Conservation (phyloP, 768 basidiomycete genomes). For the Suillus placidus region DNA sequence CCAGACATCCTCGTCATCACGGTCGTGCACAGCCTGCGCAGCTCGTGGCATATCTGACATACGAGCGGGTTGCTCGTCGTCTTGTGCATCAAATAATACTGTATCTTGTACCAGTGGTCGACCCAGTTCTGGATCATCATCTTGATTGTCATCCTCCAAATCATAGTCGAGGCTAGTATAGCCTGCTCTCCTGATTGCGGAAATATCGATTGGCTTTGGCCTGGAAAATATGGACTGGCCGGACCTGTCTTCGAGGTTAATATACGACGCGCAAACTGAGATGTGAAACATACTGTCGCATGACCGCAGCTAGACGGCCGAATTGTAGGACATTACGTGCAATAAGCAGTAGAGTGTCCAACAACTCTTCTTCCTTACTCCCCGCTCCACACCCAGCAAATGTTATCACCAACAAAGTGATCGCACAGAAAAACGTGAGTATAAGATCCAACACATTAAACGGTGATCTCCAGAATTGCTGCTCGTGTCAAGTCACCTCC, state of each 20-base stretch:
- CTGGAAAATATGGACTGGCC: conserved; percentile 88
- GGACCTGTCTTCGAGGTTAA: conserved; percentile 50
- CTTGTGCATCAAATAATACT: conserved; percentile 65
- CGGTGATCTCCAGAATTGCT: conserved; percentile 98
- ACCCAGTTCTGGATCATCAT: conserved; percentile 50
- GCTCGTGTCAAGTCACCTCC: conserved; percentile 6
- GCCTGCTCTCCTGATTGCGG: conserved; percentile 65
- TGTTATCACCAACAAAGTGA: conserved; percentile 87
- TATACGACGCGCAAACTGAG: conserved; percentile 4
- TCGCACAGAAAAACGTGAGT: conserved; percentile 84
- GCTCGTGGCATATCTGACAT: conserved; percentile 64
- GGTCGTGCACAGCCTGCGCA: conserved; percentile 52
- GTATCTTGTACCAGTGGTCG: conserved; percentile 61
- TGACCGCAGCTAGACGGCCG: conserved; percentile 86
- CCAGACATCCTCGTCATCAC: conserved; percentile 74
- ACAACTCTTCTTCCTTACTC: conserved; percentile 90
- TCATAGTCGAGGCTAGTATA: conserved; percentile 69
- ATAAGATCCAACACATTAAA: conserved; percentile 90
- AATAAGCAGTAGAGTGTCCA: conserved; percentile 91
- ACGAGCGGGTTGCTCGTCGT: conserved; percentile 30
- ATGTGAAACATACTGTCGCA: conserved; percentile 76
- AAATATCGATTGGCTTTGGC: conserved; percentile 85
- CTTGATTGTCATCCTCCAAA: conserved; percentile 58
- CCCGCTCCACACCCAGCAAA: conserved; percentile 83
- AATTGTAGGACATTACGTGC: conserved; percentile 94